Evolutionary conservation across 2,329 filamentous ascomycete genomes (phyloP).

Genomic region (Aspergillus awamori): DNA sequence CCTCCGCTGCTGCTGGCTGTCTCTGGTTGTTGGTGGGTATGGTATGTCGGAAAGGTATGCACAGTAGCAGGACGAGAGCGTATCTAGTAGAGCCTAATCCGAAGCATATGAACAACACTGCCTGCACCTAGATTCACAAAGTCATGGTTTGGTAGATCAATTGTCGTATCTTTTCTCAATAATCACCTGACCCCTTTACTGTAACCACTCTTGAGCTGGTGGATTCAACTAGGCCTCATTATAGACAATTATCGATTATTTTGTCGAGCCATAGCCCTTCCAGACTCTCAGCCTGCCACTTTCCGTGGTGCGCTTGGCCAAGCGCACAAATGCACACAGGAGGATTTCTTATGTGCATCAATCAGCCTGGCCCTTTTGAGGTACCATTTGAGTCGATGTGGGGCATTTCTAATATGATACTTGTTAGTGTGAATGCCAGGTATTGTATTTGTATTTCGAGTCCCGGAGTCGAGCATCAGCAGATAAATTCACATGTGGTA

Average conservation of each 20-base stretch:
- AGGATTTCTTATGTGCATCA: constrained; percentile 5
- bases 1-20: too few relatives aligned
- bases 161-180: background rate
- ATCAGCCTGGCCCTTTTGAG: background rate
- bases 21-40: background rate
- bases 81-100: background rate
- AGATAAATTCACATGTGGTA: background rate
- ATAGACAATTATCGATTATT: too few relatives aligned
- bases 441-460: constrained; percentile 12
- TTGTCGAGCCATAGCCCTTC: background rate
- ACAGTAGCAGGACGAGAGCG: background rate
- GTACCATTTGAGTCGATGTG: constrained; percentile 1
- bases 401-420: background rate
- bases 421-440: constrained; percentile 2
- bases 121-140: background rate
- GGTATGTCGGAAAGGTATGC: background rate
- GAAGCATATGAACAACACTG: background rate
- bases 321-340: background rate
- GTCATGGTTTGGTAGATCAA: background rate
- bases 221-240: background rate
- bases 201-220: background rate
- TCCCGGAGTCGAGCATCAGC: background rate
- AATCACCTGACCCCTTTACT: too few relatives aligned
- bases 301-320: background rate
- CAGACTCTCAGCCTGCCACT: background rate